A percentile compares a stretch with the other conserved stretches of the same genome.
phyloP scores from a whole-genome alignment of 2,329 filamentous ascomycete species.

The Bipolaris sorokiniana region DNA sequence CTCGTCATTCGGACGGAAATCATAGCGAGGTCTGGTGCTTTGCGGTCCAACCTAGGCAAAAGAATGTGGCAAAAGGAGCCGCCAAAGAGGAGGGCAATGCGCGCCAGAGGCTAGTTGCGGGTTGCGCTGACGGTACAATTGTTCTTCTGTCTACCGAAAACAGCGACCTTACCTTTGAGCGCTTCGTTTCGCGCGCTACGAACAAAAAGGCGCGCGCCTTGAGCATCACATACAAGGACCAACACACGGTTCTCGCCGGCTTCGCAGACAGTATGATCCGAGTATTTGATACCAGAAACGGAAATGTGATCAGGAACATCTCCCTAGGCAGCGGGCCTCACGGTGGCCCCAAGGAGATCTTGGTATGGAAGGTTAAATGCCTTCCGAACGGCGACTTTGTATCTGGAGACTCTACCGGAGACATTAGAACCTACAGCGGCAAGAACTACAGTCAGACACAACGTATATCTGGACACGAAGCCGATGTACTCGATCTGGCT shows the following conservation, averaged over 20 bases:
- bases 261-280: conserved; percentile 97
- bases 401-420: conserved; percentile 92
- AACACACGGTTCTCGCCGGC: conserved; percentile 81
- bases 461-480: conserved; percentile 82
- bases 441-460: conserved; percentile 90
- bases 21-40: conserved; percentile 98
- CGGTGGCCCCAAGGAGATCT: conserved; percentile 80
- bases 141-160: conserved; percentile 87
- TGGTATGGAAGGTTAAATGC: conserved; percentile 93
- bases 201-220: conserved; percentile 88
- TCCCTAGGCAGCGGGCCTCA: conserved; percentile 79
- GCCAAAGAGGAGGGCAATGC: conserved; percentile 29
- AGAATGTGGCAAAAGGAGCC: conserved; percentile 31
- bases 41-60: conserved; percentile 75
- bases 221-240: conserved; percentile 87
- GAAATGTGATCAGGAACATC: conserved; percentile 78
- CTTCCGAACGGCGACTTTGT: conserved; percentile 88
- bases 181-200: conserved; percentile 74
- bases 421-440: conserved; percentile 91
- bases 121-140: conserved; percentile 89
- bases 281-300: conserved; percentile 83
- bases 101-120: conserved; percentile 73
- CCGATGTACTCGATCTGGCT: conserved; percentile 89
- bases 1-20: conserved; percentile 85
- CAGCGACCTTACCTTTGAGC: conserved; percentile 79